These are phyloP conservation scores for Pythium grandisporangium DNA, from an alignment of 352 stramenopile species.

Conservation along the genomic window DNA sequence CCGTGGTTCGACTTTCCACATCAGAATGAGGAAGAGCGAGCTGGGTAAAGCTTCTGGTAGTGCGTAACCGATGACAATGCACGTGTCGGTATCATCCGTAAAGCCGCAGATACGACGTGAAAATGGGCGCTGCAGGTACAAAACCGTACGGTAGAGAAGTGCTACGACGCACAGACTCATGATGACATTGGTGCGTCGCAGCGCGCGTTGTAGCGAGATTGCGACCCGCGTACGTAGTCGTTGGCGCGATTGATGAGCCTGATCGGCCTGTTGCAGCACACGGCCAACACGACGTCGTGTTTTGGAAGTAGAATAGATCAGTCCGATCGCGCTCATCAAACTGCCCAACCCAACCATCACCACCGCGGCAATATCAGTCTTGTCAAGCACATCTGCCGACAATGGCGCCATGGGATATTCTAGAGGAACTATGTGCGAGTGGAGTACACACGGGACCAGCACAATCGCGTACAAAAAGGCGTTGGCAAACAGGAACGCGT, in stretches of 20 bases:
- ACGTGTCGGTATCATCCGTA: conserved; percentile 49
- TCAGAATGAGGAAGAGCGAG: conserved; percentile 72
- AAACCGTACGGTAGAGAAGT: conserved; percentile 62
- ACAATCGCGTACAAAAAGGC: conserved; percentile 65
- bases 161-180: conserved; percentile 56
- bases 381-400: conserved; percentile 3
- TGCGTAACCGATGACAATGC: conserved; percentile 61
- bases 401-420: conserved; percentile 2
- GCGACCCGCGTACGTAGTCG: conserved; percentile 51
- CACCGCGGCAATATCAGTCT: conserved; percentile 35
- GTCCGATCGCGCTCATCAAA: conserved; percentile 49
- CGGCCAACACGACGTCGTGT: conserved; percentile 59
- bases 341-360: conserved; percentile 61
- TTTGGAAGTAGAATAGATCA: conserved; percentile 74
- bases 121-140: conserved; percentile 77
- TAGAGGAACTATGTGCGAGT: conserved; percentile 9
- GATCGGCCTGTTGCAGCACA: conserved; percentile 39
- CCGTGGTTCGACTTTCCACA: conserved; percentile 79
- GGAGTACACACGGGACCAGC: conserved; percentile 43
- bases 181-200: conserved; percentile 64
- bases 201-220: conserved; percentile 60
- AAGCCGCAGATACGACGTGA: conserved; percentile 62
- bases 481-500: conserved; percentile 61
- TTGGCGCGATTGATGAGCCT: conserved; percentile 23
- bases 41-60: conserved; percentile 67